phyloP scores from a whole-genome alignment of 1,284 basidiomycete genomes.

The Ceratorhiza oryzae-sativae region DNA sequence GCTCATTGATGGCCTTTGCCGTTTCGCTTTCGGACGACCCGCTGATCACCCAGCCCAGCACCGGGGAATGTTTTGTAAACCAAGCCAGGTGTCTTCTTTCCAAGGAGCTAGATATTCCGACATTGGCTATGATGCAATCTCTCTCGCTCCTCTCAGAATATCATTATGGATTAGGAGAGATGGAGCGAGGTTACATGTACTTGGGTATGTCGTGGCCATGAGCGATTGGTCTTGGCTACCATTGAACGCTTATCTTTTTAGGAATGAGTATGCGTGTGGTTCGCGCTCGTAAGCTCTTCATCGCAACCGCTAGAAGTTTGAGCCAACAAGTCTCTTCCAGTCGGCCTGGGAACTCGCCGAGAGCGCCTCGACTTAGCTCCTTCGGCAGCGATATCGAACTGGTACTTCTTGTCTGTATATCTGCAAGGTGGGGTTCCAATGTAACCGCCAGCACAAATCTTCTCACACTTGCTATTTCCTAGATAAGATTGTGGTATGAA shows the following conservation, averaged over 20 bases:
- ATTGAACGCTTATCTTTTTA: neutral
- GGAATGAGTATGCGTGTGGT: neutral
- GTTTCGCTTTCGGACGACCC: neutral
- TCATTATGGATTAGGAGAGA: neutral
- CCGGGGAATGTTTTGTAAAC: neutral
- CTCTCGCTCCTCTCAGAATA: constrained; percentile 12
- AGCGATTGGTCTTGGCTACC: neutral
- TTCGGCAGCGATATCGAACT: neutral
- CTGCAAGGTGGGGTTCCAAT: neutral
- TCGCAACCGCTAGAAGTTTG: neutral
- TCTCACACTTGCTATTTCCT: neutral
- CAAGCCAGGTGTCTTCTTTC: neutral
- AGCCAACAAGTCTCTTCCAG: neutral
- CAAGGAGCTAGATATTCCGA: neutral
- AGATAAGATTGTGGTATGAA: neutral
- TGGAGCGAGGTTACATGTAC: constrained; percentile 12
- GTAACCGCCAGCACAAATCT: neutral
- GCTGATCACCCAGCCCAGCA: neutral
- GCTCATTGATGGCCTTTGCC: neutral
- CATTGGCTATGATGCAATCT: neutral
- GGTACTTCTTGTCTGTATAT: neutral
- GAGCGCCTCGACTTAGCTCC: neutral
- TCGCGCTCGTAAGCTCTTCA: neutral
- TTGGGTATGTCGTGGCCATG: neutral
- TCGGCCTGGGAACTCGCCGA: neutral